Base-by-base conservation (phyloP, 1,284 basidiomycete genomes). In the Austroboletus novae-zelandiae region DNA sequence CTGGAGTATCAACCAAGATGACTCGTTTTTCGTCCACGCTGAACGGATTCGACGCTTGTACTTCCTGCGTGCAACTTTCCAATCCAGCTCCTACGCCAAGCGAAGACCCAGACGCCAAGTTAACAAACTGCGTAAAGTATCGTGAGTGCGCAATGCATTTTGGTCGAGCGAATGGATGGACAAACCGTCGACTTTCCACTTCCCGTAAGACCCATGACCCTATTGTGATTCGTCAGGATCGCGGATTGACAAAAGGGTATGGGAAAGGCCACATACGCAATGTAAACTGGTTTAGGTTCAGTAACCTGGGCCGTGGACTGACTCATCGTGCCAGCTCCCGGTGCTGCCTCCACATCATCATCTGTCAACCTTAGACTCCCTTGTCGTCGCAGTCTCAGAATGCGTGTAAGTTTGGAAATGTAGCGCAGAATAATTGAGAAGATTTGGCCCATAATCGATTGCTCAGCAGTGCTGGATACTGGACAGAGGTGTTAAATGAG, bases 1-100 rank as follows among this genome's bases (percentile, higher is more conserved):
- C 72, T 18, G 70, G 70, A 0, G 71, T 71, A 25, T 73, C 70
- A 29, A 72, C 56, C 45, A 72, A 55, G 44, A 68, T 47, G 44
- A 72, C 62, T 9, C 57, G 60, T 15, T 60, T 57, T 34, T 56
- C 53, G 47, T 64, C 61, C 10, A 73, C 44, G 32, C 53, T 27
- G 43, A 72, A 71, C 35, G 59, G 56, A 8, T 50, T 2, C 0
- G 68, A 65, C 7, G 58, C 60, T 50, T 72, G 68, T 10, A 73
- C 63, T 46, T 71, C 51, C 6, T 68, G 61, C 23, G 70, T 71
- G 49, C 69, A 71, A 32, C 72, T 73, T 40, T 72, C 64, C 36
- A 71, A 45, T 14, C 62, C 57, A 13, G 55, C 53, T 10, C 71
- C 67, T 30, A 66, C 64, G 36, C 61, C 57, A n/a, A 73, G 56